phyloP scores from a whole-genome alignment of 306 rosid genomes.

The Trifolium pratense region DNA sequence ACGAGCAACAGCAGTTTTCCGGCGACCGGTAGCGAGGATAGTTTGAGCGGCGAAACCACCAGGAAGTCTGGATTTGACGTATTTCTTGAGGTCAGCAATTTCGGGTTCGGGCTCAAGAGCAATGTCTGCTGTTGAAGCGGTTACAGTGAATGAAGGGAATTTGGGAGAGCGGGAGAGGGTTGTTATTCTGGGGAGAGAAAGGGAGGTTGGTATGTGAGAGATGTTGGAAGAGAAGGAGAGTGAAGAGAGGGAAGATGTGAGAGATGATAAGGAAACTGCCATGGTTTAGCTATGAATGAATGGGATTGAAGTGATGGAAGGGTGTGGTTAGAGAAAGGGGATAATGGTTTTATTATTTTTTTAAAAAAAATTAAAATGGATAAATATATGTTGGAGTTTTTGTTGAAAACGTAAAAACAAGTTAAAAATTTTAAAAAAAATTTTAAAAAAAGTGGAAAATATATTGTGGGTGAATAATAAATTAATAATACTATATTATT shows the following conservation, averaged over 20 bases:
- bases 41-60: conserved; percentile 97
- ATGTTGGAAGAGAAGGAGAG: conserved; percentile 84
- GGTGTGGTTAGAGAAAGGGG: conserved; percentile 25
- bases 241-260: conserved; percentile 65
- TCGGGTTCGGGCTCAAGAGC: conserved; percentile 60
- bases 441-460: no score
- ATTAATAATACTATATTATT: no score
- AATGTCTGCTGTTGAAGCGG: conserved; percentile 54
- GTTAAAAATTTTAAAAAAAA: no score
- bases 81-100: conserved; percentile 62
- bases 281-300: conserved; percentile 36
- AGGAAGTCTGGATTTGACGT: conserved; percentile 85
- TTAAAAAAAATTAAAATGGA: not conserved
- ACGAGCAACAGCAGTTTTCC: conserved; percentile 83
- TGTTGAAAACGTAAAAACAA: no score
- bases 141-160: conserved; percentile 48
- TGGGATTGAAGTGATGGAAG: not conserved
- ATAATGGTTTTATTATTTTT: conserved; percentile 33
- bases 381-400: no score
- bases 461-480: no score
- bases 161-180: conserved; percentile 44
- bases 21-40: conserved; percentile 81
- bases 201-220: conserved; percentile 54
- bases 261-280: conserved; percentile 68
- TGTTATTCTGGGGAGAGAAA: conserved; percentile 44